Base-by-base conservation (phyloP, 2,329 filamentous ascomycete genomes). In the Epichloe typhina region DNA sequence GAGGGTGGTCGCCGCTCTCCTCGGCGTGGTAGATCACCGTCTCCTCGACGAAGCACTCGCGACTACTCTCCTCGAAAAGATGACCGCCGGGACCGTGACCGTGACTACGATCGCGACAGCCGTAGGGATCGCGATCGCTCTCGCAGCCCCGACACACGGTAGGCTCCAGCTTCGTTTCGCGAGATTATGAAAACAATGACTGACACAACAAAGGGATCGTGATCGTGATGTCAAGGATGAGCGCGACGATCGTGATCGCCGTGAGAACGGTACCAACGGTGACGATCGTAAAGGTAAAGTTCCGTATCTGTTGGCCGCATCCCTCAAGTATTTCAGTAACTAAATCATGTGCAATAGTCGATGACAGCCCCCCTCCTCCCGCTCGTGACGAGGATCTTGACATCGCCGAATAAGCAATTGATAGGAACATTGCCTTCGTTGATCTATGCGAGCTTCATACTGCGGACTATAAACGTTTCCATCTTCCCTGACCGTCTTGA, bases 11-110 rank as follows among this genome's bases (percentile, higher is more conserved):
- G 51, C 26, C 57, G 80, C 49, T 80, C 81, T 59, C 80, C 80
- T 56, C 81, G 82, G 54, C 77, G 80, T 55, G 76, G 84, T 59
- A 84, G 88, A 54, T 86, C 87, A 55, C 86, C 86, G 51, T 86
- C 84, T 56, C 88, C 88, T 56, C 84, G 88, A 57, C 83, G 86
- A 60, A 79, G 82, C 65, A 80, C 79, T 50, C 82, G 86, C 56
- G 86, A 93, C 59, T 88, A 87, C 66, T 94, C 88, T 55, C 89
- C 89, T 37, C 83, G 88, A 57, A 93, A 93, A 72, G 89, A 95
- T 57, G 88, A 94, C 55, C 85, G 88, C 47, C 83, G 85, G 57
- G 85, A 88, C 59, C 81, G 86, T 53, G 86, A 90, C 65, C 82
- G 85, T 57, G 86, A 88, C 63, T 82, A 86, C 56, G 84, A 90